Conservation (phyloP, 257 asterid genomes). For the Solanum sitiens region DNA sequence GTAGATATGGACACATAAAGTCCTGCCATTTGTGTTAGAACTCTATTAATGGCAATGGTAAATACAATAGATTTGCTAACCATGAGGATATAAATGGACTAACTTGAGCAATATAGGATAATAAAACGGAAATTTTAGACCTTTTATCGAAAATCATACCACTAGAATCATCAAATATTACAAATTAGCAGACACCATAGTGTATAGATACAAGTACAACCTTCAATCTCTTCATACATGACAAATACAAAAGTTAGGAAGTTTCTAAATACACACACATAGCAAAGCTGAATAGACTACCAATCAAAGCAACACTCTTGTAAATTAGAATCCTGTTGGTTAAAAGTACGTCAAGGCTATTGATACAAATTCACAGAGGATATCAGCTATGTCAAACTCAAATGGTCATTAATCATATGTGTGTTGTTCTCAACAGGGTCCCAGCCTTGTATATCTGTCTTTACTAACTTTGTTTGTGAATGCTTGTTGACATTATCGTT, state of each 20-base stretch:
- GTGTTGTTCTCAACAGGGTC: constrained; percentile 8
- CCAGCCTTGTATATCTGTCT: not conserved
- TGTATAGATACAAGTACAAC: not conserved
- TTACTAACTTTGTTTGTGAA: constrained; percentile 2
- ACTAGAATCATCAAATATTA: not conserved
- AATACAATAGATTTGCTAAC: not conserved
- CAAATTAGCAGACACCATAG: not conserved
- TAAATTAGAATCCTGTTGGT: not conserved
- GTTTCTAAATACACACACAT: not conserved
- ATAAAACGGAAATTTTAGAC: not conserved
- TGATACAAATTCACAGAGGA: not conserved
- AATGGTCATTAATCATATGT: constrained; percentile 2
- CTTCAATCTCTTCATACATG: not conserved
- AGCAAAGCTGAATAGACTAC: not conserved
- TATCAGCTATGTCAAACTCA: not conserved
- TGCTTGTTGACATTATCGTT: constrained; percentile 5
- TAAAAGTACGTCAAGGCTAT: not conserved
- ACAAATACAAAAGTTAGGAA: not conserved
- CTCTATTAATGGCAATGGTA: not conserved
- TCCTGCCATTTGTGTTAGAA: not conserved
- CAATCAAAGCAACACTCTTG: not conserved
- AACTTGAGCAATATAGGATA: not conserved
- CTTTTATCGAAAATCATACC: not conserved
- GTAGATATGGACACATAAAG: not conserved
- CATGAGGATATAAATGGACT: not conserved